Percentiles rank a stretch among this genome's conserved stretches.
Conservation (phyloP, 345 rosid species). For the Odontarrhena argentea region DNA sequence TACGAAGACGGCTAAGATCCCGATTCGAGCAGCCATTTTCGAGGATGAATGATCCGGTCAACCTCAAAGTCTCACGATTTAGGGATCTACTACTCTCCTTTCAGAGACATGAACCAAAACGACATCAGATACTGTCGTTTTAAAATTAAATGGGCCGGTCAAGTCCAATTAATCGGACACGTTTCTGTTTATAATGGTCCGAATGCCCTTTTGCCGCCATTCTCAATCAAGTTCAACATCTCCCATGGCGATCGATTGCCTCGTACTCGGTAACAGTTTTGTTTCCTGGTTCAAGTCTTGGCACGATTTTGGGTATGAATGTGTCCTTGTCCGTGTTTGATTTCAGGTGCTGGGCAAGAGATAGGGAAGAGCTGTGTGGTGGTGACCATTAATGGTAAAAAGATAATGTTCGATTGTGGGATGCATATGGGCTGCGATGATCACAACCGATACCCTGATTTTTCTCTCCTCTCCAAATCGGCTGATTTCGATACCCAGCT, state of each 20-base stretch:
- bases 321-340: not conserved
- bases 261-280: constrained; percentile 59
- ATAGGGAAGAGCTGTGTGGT: constrained; percentile 95
- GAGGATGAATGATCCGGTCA: constrained; percentile 40
- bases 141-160: constrained; percentile 5
- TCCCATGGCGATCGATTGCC: constrained; percentile 80
- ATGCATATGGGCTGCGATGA: constrained; percentile 96
- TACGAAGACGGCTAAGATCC: constrained; percentile 45
- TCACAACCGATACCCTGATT: constrained; percentile 84
- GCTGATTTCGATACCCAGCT: constrained; percentile 59
- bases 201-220: constrained; percentile 27
- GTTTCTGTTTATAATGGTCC: not conserved
- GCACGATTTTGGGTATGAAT: not conserved
- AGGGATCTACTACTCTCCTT: constrained; percentile 27
- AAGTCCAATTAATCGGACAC: not conserved
- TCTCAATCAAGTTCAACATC: not conserved
- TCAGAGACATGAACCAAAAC: not conserved
- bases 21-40: constrained; percentile 51
- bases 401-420: constrained; percentile 94
- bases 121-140: not conserved
- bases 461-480: constrained; percentile 63
- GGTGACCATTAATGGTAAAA: constrained; percentile 80
- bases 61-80: constrained; percentile 41
- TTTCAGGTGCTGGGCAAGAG: constrained; percentile 91
- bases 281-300: not conserved